Evolutionary conservation across 164 flowering plant genomes (phyloP).

Genomic region (grape (Vitis vinifera)): DNA sequence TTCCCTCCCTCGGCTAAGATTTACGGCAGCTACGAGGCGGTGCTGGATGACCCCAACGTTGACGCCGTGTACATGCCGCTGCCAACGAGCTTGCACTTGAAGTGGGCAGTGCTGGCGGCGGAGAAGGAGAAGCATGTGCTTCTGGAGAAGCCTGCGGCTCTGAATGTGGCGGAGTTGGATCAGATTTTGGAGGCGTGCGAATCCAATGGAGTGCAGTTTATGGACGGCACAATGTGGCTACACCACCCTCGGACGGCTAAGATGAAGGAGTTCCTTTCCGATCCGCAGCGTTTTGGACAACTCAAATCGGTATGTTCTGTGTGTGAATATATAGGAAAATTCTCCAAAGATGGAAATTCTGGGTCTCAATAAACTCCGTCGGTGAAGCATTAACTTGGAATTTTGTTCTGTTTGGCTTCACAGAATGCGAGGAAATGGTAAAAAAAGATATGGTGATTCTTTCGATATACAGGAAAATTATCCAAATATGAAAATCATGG

Average conservation of each 20-base stretch:
- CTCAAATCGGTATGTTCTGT: constrained; percentile 39
- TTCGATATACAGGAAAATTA: too few species aligned
- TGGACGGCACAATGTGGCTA: constrained; percentile 88
- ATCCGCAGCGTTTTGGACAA: constrained; percentile 48
- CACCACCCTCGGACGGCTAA: constrained; percentile 65
- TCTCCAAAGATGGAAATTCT: too few species aligned
- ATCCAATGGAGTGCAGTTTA: constrained; percentile 60
- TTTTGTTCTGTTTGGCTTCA: too few species aligned
- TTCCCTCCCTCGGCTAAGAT: constrained; percentile 48
- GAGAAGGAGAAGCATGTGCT: constrained; percentile 63
- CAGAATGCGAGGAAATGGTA: too few species aligned
- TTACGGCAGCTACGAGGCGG: constrained; percentile 59
- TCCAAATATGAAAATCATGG: too few species aligned
- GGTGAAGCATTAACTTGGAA: too few species aligned
- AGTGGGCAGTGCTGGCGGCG: constrained; percentile 63
- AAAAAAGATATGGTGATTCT: too few species aligned
- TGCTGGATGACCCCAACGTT: constrained; percentile 58
- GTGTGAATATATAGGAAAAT: neutral
- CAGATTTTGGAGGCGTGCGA: constrained; percentile 55
- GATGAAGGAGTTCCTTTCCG: constrained; percentile 52
- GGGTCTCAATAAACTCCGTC: too few species aligned
- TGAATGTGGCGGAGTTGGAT: constrained; percentile 54
- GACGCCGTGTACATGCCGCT: constrained; percentile 78
- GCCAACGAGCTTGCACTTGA: constrained; percentile 58
- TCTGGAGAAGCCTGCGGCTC: constrained; percentile 71